Evolutionary conservation across 2,329 filamentous ascomycete species (phyloP).

Genomic region (Byssochlamys sp.): DNA sequence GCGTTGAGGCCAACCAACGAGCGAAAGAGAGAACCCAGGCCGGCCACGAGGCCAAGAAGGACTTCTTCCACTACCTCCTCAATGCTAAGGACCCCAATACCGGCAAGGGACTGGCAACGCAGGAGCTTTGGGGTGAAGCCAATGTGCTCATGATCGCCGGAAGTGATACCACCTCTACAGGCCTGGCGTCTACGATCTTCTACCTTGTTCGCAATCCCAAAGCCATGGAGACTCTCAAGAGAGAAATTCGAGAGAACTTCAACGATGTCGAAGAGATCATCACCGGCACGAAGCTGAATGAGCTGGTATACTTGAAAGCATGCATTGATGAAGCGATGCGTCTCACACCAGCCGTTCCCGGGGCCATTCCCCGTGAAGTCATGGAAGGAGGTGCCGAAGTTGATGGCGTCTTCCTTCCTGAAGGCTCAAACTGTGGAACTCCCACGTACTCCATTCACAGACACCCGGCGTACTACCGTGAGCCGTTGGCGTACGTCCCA

Average conservation of each 20-base stretch:
- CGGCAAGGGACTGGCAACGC: constrained; percentile 54
- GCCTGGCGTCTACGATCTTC: constrained; percentile 36
- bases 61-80: constrained; percentile 68
- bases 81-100: constrained; percentile 63
- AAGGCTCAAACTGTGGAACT: constrained; percentile 54
- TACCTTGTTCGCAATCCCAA: constrained; percentile 28
- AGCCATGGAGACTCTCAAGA: constrained; percentile 21
- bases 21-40: constrained; percentile 49
- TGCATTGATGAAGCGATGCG: constrained; percentile 36
- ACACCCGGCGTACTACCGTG: constrained; percentile 52
- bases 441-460: constrained; percentile 62
- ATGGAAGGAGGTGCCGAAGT: constrained; percentile 28
- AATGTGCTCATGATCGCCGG: constrained; percentile 64
- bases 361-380: constrained; percentile 29
- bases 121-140: constrained; percentile 62
- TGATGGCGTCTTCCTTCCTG: constrained; percentile 31
- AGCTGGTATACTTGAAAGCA: constrained; percentile 31
- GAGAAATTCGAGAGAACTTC: constrained; percentile 30
- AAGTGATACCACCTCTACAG: constrained; percentile 62
- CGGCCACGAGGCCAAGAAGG: constrained; percentile 57
- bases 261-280: constrained; percentile 28
- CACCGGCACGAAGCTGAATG: constrained; percentile 24
- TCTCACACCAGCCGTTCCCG: constrained; percentile 30
- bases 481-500: constrained; percentile 50
- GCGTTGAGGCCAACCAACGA: constrained; percentile 55